phyloP scores from a whole-genome alignment of 371 early-diverging fungal genomes.

The Rhizopus delemar region DNA sequence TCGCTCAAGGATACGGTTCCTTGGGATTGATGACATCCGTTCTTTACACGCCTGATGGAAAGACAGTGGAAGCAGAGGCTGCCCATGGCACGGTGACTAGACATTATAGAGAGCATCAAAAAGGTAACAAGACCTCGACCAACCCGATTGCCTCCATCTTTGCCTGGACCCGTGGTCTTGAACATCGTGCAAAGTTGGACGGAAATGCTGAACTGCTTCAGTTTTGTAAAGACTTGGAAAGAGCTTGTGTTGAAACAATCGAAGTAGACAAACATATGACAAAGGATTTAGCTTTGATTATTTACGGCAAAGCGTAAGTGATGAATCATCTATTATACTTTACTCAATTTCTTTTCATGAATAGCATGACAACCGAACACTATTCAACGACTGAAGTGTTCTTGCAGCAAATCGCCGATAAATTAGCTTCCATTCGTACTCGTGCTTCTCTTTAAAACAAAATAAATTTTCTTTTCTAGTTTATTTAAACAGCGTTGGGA shows the following conservation, averaged over 20 bases:
- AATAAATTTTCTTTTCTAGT: slow-evolving; percentile 2
- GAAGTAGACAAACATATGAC: slow-evolving; percentile 89
- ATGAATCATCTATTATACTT: too few relatives aligned
- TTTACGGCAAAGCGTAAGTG: slow-evolving; percentile 81
- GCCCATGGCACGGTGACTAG: slow-evolving; percentile 97
- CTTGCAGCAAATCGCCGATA: slow-evolving; percentile 73
- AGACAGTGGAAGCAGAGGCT: slow-evolving; percentile 95
- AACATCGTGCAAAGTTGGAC: slow-evolving; percentile 94
- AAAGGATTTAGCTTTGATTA: slow-evolving; percentile 94
- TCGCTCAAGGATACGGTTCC: slow-evolving; percentile 93
- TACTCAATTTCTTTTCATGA: not conserved
- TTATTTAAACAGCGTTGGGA: slow-evolving; percentile 10
- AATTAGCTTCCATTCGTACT: slow-evolving; percentile 58
- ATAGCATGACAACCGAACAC: slow-evolving; percentile 65
- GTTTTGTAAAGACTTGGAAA: slow-evolving; percentile 84
- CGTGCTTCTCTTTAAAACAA: slow-evolving; percentile 29
- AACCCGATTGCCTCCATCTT: slow-evolving; percentile 98
- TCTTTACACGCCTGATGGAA: slow-evolving; percentile 92
- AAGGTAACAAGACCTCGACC: slow-evolving; percentile 87
- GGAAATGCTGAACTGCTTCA: slow-evolving; percentile 69
- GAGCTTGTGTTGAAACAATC: slow-evolving; percentile 88
- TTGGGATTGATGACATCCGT: slow-evolving; percentile 96
- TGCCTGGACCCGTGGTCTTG: slow-evolving; percentile 96
- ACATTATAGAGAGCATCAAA: slow-evolving; percentile 96
- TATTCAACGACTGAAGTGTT: slow-evolving; percentile 83